A percentile compares a stretch with the other conserved stretches of the same genome.
Conservation (phyloP, 2,329 filamentous ascomycete species). For the Xylaria multiplex region DNA sequence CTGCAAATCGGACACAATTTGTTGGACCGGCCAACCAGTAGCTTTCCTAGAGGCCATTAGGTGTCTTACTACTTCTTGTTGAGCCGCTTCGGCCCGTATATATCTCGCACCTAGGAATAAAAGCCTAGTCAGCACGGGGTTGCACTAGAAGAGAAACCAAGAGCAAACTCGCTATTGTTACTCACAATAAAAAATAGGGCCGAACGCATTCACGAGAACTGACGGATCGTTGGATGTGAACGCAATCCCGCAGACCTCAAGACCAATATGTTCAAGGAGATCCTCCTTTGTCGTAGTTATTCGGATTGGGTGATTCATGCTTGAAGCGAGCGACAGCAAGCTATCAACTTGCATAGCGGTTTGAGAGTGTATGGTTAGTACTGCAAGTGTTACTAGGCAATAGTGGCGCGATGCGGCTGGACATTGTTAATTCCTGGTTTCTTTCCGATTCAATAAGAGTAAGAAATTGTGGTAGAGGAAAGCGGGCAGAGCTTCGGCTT, state of each 20-base stretch:
- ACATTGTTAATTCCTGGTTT: conserved; percentile 6
- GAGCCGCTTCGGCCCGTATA: conserved; percentile 43
- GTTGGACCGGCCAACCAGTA: conserved; percentile 54
- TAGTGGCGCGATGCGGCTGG: conserved; percentile 58
- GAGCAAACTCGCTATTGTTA: conserved; percentile 5
- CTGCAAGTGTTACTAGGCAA: conserved; percentile 51
- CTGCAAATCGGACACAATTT: conserved; percentile 49
- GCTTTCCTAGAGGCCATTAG: conserved; percentile 49
- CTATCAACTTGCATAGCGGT: conserved; percentile 18
- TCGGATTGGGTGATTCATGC: background rate
- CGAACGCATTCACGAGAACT: conserved; percentile 60
- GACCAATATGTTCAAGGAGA: conserved; percentile 50
- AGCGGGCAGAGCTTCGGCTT: conserved; percentile 21
- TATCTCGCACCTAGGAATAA: conserved; percentile 48
- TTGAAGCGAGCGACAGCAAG: conserved; percentile 21
- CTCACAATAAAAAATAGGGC: conserved; percentile 59
- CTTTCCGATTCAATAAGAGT: background rate
- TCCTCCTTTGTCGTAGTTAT: conserved; percentile 34
- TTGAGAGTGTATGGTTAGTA: conserved; percentile 45
- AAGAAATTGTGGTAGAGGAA: no score
- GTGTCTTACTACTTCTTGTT: conserved; percentile 49
- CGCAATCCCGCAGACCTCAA: conserved; percentile 56
- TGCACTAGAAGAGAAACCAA: background rate
- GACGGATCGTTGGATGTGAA: conserved; percentile 56
- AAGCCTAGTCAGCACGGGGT: conserved; percentile 9